Conservation (phyloP, 768 basidiomycete genomes). For the Daedaleopsis nitida region DNA sequence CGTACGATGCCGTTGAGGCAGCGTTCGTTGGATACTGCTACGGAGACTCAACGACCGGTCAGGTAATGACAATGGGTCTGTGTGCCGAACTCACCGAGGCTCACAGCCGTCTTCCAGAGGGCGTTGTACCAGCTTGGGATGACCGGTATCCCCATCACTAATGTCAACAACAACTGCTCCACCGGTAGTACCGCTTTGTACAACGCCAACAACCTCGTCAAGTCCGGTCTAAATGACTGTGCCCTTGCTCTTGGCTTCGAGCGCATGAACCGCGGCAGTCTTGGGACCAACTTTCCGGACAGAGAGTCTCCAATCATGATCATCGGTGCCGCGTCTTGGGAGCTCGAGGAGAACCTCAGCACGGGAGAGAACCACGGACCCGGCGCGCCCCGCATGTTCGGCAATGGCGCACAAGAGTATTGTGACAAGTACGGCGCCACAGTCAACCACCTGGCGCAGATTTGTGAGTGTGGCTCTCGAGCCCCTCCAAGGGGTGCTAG, state of each 20-base stretch:
- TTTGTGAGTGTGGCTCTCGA: conserved; percentile 48
- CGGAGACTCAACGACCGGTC: conserved; percentile 78
- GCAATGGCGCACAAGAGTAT: conserved; percentile 74
- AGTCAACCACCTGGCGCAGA: conserved; percentile 71
- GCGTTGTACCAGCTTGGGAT: conserved; percentile 83
- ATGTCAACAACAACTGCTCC: conserved; percentile 88
- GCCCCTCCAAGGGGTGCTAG: neutral
- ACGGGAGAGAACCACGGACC: conserved; percentile 69
- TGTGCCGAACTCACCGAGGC: neutral
- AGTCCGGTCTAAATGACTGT: conserved; percentile 70
- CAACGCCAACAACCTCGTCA: conserved; percentile 71
- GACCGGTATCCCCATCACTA: conserved; percentile 81
- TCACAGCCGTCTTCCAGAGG: conserved; percentile 42
- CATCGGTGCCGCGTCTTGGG: conserved; percentile 44
- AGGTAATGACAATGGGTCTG: conserved; percentile 42
- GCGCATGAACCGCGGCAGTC: conserved; percentile 76
- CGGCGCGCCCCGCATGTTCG: conserved; percentile 71
- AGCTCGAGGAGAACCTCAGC: conserved; percentile 47
- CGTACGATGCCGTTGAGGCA: conserved; percentile 72
- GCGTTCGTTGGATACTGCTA: conserved; percentile 81
- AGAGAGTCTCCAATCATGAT: conserved; percentile 49
- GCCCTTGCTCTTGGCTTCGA: conserved; percentile 86
- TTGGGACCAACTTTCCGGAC: conserved; percentile 65
- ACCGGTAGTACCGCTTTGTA: conserved; percentile 80
- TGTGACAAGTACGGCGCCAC: conserved; percentile 72